Conservation (phyloP, 2,329 filamentous ascomycete genomes). For the Verticillium nonalfalfae region DNA sequence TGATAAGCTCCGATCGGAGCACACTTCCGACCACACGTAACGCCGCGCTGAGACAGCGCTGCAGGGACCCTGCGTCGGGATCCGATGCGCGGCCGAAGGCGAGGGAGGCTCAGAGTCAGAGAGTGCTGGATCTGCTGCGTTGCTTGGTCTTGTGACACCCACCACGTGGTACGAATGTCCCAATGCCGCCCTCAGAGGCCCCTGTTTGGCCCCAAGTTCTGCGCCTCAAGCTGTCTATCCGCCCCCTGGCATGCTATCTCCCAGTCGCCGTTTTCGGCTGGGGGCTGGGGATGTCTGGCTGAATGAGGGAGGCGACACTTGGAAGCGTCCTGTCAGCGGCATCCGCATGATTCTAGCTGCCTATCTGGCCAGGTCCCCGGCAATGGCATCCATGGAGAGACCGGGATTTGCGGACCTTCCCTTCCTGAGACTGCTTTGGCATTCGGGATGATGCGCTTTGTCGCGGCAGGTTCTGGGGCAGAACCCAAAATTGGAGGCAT, state of each 20-base stretch:
- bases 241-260: not conserved
- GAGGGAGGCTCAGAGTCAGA: not conserved
- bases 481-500: not conserved
- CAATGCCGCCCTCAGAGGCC: not conserved
- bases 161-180: not conserved
- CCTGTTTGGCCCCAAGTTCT: not conserved
- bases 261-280: not conserved
- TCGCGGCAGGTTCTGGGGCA: not conserved
- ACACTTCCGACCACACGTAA: not conserved
- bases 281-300: not conserved
- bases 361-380: not conserved
- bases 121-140: not conserved
- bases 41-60: not conserved
- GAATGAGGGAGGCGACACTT: not conserved
- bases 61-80: not conserved
- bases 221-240: not conserved
- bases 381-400: not conserved
- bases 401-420: not conserved
- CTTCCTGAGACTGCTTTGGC: not conserved
- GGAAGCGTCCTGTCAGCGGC: not conserved
- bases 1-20: not conserved
- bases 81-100: not conserved
- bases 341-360: not conserved
- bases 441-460: not conserved
- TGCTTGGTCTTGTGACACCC: not conserved